Base-by-base conservation (phyloP, 2,329 filamentous ascomycete species). In the Dactylonectria estremocensis region DNA sequence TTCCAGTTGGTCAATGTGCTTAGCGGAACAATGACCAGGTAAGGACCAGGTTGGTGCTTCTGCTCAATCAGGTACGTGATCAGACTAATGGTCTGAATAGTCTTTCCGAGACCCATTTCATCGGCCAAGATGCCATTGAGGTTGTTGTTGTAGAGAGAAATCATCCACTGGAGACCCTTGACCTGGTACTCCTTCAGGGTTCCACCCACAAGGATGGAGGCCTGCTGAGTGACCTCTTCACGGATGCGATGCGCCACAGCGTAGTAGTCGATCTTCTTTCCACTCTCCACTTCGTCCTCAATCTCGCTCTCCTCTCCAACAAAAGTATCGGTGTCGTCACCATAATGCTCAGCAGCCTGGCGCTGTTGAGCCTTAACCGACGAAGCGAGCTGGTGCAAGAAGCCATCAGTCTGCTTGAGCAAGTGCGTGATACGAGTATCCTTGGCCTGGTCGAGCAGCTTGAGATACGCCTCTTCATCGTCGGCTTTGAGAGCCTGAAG, bases 41-140 rank as follows among this genome's bases (percentile, higher is more conserved):
- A 99, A 0, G 96, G 96, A 0, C 96, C 96, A 61, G 90, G 90
- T 77, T 98, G 95, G 75, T 92, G 89, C 86, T 99, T 99, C 84
- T 90, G 92, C 85, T 98, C 96, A 74, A 99, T 98, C 69, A 99
- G 91, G 79, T 99, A 97, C 3, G 95, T 98, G 77, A 99, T 93
- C 83, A 99, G 85, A 86, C 94, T 97, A 83, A 99, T 99, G 50
- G 96, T 98, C 83, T 99, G 96, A 75, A 99, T 99, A 0, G 96
- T 99, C 85, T 99, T 99, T 81, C 96, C 96, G 72, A 99, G 93
- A 91, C 96, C 96, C 96, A 99, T 99, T 83, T 99, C 96, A 77
- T 99, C 96, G 66, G 96, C 96, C 76, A 99, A 86, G 73, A 99
- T 98, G 88, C 96, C 96, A 81, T 99, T 99, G 72, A 99, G 89